Evolutionary conservation across 1,284 basidiomycete species (phyloP), one percentile per base, ranked within the genome.

Genomic region (Inonotus hispidus): DNA sequence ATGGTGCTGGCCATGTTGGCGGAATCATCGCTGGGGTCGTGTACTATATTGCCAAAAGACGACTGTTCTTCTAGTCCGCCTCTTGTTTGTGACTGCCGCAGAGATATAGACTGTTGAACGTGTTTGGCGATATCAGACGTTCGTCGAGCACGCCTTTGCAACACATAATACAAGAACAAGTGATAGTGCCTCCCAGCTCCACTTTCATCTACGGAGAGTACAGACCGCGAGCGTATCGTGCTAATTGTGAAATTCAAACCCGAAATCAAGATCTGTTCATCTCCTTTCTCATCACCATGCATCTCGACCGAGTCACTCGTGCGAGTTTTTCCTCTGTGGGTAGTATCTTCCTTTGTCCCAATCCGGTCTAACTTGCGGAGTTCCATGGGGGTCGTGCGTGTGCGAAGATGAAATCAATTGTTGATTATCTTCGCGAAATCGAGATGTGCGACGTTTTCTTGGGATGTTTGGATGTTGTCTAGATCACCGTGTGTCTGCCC

Each of bases 1-100:
- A 94, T 71, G 86, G 85, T 0, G 84, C 87, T 1, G 92, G 88
- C 2, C 93, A 95, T 71, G 77, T 94, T 5, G 92, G 87, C 0
- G 93, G 93, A 2, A 74, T 93, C 16, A 65, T 90, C 1, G 80
- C 84, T 50, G 93, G 93, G 16, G 72, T 87, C 29, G 81, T 72
- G 3, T 91, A 85, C 66, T 92, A 66, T 62, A 19, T 72, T 21
- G 39, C 62, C 29, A 63, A 53, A 32, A 54, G 53, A 41, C 38
- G 65, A 14, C 37, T 64, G n/a, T 2, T 64, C 10, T 56, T 47
- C 45, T 63, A 47, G 32, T 13, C 46, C 21, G 11, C 13, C 41
- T 25, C 6, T 25, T 10, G n/a, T n/a, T 13, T 58, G 27, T 8
- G 37, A 16, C 52, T 46, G n/a, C 7, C 13, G 7, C 41, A n/a